Conservation (phyloP, 495 filamentous ascomycete genomes). For the Aspergillus baeticus region DNA sequence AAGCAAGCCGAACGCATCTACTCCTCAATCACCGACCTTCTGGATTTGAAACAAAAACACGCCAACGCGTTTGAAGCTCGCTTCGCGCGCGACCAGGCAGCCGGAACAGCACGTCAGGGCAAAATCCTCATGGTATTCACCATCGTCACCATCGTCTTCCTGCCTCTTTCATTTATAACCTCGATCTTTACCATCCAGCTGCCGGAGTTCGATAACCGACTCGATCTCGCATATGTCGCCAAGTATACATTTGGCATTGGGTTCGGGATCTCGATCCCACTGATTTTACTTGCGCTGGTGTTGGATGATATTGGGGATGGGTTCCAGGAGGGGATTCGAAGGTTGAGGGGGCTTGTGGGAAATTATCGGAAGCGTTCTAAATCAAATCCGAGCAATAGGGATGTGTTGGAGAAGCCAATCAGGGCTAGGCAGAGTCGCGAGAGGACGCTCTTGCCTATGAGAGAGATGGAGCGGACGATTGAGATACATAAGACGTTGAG, state of each 20-base stretch:
- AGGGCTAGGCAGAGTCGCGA: constrained; percentile 1
- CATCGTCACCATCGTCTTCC: constrained; percentile 67
- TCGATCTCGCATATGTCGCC: constrained; percentile 57
- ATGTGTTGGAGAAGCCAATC: background rate
- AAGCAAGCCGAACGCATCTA: constrained; percentile 66
- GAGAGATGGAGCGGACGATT: background rate
- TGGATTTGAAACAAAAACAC: constrained; percentile 64
- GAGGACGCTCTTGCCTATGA: background rate
- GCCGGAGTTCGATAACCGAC: constrained; percentile 45
- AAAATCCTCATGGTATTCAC: constrained; percentile 77
- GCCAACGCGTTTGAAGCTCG: constrained; percentile 70
- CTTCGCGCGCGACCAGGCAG: constrained; percentile 65
- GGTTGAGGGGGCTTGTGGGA: constrained; percentile 28
- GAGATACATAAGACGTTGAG: background rate
- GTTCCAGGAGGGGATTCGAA: constrained; percentile 27
- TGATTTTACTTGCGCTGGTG: constrained; percentile 57
- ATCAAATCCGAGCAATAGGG: background rate
- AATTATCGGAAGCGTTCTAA: background rate
- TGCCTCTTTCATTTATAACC: constrained; percentile 66
- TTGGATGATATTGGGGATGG: constrained; percentile 54
- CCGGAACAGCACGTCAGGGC: constrained; percentile 63
- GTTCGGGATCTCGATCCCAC: constrained; percentile 61
- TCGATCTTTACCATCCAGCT: constrained; percentile 68
- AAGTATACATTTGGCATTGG: constrained; percentile 69
- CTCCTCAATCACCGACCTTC: constrained; percentile 60